These are phyloP conservation scores for Fusarium poae DNA, from an alignment of 2,329 filamentous ascomycete species.

Conservation along the genomic window DNA sequence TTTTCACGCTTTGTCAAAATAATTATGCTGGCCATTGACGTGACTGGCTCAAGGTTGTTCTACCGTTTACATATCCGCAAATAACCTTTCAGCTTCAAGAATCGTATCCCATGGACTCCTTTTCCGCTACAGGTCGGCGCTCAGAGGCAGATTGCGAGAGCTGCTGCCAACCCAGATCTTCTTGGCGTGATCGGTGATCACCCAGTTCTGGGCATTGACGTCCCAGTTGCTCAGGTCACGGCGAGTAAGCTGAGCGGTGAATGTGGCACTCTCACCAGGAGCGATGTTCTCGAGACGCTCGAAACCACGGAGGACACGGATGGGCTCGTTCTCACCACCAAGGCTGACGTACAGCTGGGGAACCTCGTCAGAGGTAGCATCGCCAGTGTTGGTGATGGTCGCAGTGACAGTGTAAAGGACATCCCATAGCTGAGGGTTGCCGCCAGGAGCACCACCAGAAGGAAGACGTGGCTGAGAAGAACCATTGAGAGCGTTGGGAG, in stretches of 20 bases:
- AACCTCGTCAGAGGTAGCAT: conserved; percentile 75
- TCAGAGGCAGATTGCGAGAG: conserved; percentile 66
- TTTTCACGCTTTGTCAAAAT: conserved; percentile 15
- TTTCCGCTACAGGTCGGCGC: conserved; percentile 38
- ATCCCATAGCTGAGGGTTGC: conserved; percentile 76
- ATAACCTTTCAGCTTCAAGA: not conserved
- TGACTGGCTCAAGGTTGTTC: conserved; percentile 13
- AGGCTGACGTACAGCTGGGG: conserved; percentile 84
- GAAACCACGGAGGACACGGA: conserved; percentile 80
- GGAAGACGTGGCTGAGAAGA: conserved; percentile 67
- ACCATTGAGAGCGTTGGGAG: conserved; percentile 67
- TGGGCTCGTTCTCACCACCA: conserved; percentile 80
- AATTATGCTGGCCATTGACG: conserved; percentile 22
- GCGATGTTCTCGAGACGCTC: conserved; percentile 77
- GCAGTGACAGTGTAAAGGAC: conserved; percentile 75
- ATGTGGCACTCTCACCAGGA: conserved; percentile 75
- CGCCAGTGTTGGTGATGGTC: conserved; percentile 79
- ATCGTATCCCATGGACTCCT: conserved; percentile 6
- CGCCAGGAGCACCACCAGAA: conserved; percentile 69
- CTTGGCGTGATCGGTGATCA: conserved; percentile 66
- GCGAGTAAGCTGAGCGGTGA: conserved; percentile 77
- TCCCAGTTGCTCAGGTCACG: conserved; percentile 94
- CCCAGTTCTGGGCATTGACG: conserved; percentile 83
- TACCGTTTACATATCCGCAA: not conserved
- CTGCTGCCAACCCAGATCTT: conserved; percentile 68